Base-by-base conservation (phyloP, 164 flowering plant species). In the Aristolochia californica region DNA sequence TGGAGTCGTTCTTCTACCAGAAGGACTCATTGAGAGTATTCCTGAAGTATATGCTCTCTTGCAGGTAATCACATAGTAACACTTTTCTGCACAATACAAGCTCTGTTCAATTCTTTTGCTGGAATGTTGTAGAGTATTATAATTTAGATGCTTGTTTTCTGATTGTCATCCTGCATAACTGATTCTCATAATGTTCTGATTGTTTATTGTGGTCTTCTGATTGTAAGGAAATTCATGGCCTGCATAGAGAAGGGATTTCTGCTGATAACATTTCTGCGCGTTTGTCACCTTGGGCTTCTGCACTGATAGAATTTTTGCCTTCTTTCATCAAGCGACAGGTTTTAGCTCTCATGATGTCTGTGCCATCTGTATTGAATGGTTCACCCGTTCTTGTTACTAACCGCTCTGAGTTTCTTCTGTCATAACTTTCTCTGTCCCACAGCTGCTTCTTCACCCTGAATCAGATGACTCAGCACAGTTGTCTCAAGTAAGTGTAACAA, bases 241-340 rank as follows among this genome's bases (percentile, higher is more conserved):
- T 93, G 65, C 87, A 78, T 62, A 68, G 78, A 67, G 77, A 82
- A 72, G 96, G 98, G 55, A 87, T 89, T 65, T 72, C 83, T 57
- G 68, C 65, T 67, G 87, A 81, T 47, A 84, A 76, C 30, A 89
- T 93, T 62, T 83, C 94, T 59, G 71, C 94, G 56, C 89, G 87
- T 56, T 82, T 93, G 54, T 93, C 98, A 62, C 98, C 98, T 8
- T 93, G 98, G 98, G 97, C 98, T 60, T 89, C 91, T 66, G 98
- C 98, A 34, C 72, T 93, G 63, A 85, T 93, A 58, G 97, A 93
- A 60, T 93, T 93, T 68, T 70, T 93, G 77, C 98, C 98, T 18
- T 75, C 76, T 25, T 93, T 93, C 58, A 93, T 93, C 51, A 85
- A 58, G 73, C 86, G 79, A 77, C 90, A 93, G 98, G 98, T 93